Conservation (phyloP, 2,329 filamentous ascomycete species). For the Cordyceps cateniannulata region DNA sequence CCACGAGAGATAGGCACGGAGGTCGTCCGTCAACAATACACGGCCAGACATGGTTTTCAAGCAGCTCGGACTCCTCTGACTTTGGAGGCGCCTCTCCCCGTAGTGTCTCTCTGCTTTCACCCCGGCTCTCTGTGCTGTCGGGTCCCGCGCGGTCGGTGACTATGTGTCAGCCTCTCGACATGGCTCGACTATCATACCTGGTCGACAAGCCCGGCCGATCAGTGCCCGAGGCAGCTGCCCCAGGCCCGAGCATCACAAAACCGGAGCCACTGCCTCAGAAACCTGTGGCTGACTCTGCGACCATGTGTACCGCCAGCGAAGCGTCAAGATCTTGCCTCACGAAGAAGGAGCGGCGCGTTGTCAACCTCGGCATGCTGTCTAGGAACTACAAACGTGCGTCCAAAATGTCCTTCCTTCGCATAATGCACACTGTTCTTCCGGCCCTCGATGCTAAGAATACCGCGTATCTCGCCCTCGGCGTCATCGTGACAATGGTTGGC, state of each 20-base stretch:
- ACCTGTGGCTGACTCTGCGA: not conserved
- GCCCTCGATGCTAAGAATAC: constrained; percentile 46
- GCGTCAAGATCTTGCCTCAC: not conserved
- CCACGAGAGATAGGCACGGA: not conserved
- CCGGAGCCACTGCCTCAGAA: not conserved
- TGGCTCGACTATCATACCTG: not conserved
- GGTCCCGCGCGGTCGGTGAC: not conserved
- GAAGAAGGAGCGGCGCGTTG: not conserved
- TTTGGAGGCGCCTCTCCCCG: not conserved
- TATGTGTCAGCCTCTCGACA: not conserved
- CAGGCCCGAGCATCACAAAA: not conserved
- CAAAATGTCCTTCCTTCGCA: not conserved
- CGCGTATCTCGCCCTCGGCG: constrained; percentile 54
- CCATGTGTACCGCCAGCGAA: not conserved
- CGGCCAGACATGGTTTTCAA: not conserved
- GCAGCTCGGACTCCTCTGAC: not conserved
- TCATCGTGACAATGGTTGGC: constrained; percentile 49
- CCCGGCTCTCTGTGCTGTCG: not conserved
- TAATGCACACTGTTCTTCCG: constrained; percentile 43
- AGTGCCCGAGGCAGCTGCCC: not conserved
- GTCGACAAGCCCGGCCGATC: not conserved
- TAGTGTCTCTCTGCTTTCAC: not conserved
- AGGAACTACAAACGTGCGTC: not conserved
- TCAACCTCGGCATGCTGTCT: not conserved
- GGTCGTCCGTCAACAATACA: not conserved